These are phyloP conservation scores for Bombardia bombarda DNA, from an alignment of 495 filamentous ascomycete species.

Conservation along the genomic window DNA sequence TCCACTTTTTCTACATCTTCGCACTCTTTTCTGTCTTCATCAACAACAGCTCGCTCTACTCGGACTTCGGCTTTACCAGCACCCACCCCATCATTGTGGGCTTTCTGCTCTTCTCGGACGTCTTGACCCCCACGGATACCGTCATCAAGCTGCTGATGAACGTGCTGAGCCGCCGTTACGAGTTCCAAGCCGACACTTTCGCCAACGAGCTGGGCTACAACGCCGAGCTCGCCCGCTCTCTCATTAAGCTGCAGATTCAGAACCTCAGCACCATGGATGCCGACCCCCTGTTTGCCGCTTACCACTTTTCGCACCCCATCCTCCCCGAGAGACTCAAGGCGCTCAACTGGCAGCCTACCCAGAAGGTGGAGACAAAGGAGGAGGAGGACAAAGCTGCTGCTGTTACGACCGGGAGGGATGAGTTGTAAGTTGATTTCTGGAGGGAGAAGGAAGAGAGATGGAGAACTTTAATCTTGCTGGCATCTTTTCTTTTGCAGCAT, in stretches of 20 bases:
- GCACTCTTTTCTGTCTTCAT: conserved; percentile 94
- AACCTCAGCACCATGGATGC: conserved; percentile 98
- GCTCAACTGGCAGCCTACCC: conserved; percentile 60
- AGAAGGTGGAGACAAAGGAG: conserved; percentile 36
- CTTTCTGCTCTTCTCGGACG: conserved; percentile 93
- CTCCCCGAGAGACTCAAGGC: conserved; percentile 87
- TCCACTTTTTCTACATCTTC: conserved; percentile 94
- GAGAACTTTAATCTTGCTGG: background rate
- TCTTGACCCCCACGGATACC: conserved; percentile 83
- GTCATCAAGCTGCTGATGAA: conserved; percentile 93
- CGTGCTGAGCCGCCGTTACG: conserved; percentile 83
- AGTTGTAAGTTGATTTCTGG: conserved; percentile 15
- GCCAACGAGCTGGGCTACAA: conserved; percentile 78
- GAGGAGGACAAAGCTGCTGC: conserved; percentile 24
- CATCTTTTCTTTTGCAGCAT: background rate
- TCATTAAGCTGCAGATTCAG: conserved; percentile 97
- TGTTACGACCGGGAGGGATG: conserved; percentile 27
- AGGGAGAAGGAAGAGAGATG: background rate
- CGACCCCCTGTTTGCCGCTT: conserved; percentile 94
- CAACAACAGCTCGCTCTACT: conserved; percentile 85
- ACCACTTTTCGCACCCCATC: conserved; percentile 97
- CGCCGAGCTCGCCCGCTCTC: conserved; percentile 70
- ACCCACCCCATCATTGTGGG: conserved; percentile 90
- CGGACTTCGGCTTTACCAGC: conserved; percentile 80
- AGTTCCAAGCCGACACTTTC: conserved; percentile 93